Conservation (phyloP, 2,329 filamentous ascomycete genomes). For the Ophiostoma triangulosporum region DNA sequence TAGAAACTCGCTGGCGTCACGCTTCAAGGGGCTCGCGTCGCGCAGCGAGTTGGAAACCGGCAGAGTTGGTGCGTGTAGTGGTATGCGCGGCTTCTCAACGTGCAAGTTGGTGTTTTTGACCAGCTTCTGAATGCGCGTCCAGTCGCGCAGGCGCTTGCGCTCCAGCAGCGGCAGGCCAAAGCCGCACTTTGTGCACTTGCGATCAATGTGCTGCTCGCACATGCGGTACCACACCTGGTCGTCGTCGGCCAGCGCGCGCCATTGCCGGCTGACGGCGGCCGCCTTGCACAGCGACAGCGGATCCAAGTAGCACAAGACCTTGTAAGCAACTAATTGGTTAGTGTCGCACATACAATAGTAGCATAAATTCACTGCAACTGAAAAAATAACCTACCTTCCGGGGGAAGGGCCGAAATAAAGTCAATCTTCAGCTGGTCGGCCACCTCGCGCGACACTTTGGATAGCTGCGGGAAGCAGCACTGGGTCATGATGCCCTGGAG, state of each 20-base stretch:
- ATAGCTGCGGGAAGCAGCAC: slow-evolving; percentile 95
- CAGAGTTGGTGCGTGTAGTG: slow-evolving; percentile 18
- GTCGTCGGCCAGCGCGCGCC: slow-evolving; percentile 85
- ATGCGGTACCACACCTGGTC: slow-evolving; percentile 97
- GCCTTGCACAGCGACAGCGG: slow-evolving; percentile 92
- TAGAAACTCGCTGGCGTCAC: slow-evolving; percentile 20
- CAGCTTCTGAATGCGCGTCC: slow-evolving; percentile 72
- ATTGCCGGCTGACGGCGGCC: slow-evolving; percentile 79
- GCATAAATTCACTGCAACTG: background rate
- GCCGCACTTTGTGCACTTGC: slow-evolving; percentile 88
- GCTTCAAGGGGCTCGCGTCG: slow-evolving; percentile 20
- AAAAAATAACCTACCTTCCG: slow-evolving; percentile 36
- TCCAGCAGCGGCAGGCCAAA: slow-evolving; percentile 89
- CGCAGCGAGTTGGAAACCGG: slow-evolving; percentile 17
- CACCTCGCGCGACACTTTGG: slow-evolving; percentile 79
- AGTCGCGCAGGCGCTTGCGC: slow-evolving; percentile 71
- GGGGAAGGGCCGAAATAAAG: slow-evolving; percentile 76
- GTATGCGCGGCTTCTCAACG: slow-evolving; percentile 15
- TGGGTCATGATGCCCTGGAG: slow-evolving; percentile 90
- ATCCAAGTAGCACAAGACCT: slow-evolving; percentile 85
- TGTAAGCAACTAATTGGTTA: slow-evolving; percentile 53
- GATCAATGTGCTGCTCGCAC: slow-evolving; percentile 88
- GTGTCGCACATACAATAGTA: background rate
- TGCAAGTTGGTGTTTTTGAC: slow-evolving; percentile 23
- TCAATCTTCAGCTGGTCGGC: slow-evolving; percentile 96